These are phyloP conservation scores for Euphorbia celastroides DNA, from an alignment of 441 rosid genomes.

Conservation along the genomic window DNA sequence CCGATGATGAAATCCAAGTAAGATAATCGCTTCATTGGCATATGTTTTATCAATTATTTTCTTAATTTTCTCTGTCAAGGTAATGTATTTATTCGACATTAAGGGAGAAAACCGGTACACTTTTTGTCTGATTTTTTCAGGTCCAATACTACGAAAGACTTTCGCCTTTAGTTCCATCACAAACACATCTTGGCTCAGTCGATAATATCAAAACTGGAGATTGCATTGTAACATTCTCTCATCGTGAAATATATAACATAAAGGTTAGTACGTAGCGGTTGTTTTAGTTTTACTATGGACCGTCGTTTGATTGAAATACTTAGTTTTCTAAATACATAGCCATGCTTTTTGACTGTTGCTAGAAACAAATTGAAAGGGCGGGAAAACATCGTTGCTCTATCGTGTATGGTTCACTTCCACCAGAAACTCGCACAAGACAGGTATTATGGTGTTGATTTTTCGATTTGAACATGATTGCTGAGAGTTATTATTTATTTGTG, in stretches of 20 bases:
- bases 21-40: conserved; percentile 2
- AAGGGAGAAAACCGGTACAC: no score
- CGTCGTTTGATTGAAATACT: conserved; percentile 4
- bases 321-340: conserved; percentile 15
- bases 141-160: conserved; percentile 72
- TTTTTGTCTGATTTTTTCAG: no score
- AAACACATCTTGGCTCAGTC: conserved; percentile 58
- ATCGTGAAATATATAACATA: conserved; percentile 48
- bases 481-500: no score
- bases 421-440: conserved; percentile 94
- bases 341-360: conserved; percentile 11
- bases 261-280: conserved; percentile 64
- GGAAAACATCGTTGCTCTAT: conserved; percentile 90
- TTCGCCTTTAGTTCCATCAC: conserved; percentile 69
- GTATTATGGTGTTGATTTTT: conserved; percentile 36
- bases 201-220: conserved; percentile 63
- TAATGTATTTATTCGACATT: conserved; percentile 17
- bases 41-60: not conserved
- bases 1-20: conserved; percentile 82
- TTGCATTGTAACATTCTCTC: conserved; percentile 83
- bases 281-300: conserved; percentile 4
- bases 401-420: conserved; percentile 91
- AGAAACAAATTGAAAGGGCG: conserved; percentile 59
- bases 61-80: not conserved
- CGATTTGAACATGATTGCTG: no score